Evolutionary conservation across 768 basidiomycete species (phyloP).

Genomic region (Exsudoporus frostii): DNA sequence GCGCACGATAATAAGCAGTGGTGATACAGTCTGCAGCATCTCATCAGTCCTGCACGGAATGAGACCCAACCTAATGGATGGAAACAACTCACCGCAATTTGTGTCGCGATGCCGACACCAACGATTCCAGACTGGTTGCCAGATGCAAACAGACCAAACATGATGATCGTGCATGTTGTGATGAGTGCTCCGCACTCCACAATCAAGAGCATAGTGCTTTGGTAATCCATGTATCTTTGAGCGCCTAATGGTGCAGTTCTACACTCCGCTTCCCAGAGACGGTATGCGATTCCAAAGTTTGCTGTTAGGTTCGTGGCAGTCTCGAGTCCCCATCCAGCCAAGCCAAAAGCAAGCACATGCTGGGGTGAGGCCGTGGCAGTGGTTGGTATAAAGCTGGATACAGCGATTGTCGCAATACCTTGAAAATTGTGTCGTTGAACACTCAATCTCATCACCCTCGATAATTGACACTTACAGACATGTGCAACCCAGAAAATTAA

Average conservation of each 20-base stretch:
- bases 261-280: conserved; percentile 10
- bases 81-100: conserved; percentile 12
- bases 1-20: conserved; percentile 16
- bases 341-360: conserved; percentile 3
- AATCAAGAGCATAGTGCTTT: conserved; percentile 12
- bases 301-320: conserved; percentile 14
- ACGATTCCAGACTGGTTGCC: conserved; percentile 13
- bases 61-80: not conserved
- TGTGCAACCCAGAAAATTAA: conserved; percentile 15
- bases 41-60: not conserved
- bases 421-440: not conserved
- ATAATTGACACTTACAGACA: conserved; percentile 13
- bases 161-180: conserved; percentile 16
- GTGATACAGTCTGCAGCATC: conserved; percentile 16
- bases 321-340: conserved; percentile 22
- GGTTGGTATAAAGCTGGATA: conserved; percentile 14
- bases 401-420: conserved; percentile 15
- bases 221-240: conserved; percentile 10
- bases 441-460: not conserved
- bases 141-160: conserved; percentile 16
- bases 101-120: conserved; percentile 16
- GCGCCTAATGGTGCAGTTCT: not conserved
- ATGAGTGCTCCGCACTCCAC: conserved; percentile 22
- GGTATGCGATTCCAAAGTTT: conserved; percentile 19
- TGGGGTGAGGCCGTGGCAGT: conserved; percentile 1